phyloP scores from a whole-genome alignment of 148 eudicot species.

The Silene latifolia region DNA sequence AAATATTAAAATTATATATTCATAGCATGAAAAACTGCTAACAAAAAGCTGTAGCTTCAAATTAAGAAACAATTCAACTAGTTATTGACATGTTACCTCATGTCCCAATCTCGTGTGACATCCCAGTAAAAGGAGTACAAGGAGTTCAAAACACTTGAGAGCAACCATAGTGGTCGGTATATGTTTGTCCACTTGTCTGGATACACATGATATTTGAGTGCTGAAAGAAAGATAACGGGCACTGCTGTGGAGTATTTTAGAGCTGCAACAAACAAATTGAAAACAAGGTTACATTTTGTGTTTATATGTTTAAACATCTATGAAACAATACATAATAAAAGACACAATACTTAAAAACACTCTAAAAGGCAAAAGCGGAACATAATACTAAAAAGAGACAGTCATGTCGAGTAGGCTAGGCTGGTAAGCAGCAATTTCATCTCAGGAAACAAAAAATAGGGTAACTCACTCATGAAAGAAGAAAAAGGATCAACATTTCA shows the following conservation, averaged over 20 bases:
- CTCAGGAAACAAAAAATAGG: background rate
- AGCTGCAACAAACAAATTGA: conserved; percentile 51
- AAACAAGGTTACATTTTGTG: conserved; percentile 15
- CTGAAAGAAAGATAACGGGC: conserved; percentile 94
- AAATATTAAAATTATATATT: too few relatives aligned
- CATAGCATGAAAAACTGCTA: background rate
- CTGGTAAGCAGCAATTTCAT: background rate
- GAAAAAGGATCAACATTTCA: background rate
- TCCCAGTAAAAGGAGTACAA: conserved; percentile 98
- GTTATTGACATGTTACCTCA: conserved; percentile 55
- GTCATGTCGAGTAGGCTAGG: background rate
- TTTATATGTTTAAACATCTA: background rate
- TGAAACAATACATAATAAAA: background rate
- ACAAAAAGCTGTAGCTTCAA: background rate
- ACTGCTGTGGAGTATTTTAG: conserved; percentile 93
- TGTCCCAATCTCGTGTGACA: conserved; percentile 93
- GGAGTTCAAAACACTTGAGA: conserved; percentile 78
- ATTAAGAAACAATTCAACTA: too few relatives aligned
- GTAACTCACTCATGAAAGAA: background rate
- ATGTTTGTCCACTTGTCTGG: conserved; percentile 82
- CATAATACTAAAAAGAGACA: background rate
- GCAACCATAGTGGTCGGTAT: conserved; percentile 88
- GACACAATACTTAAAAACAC: background rate
- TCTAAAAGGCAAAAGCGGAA: background rate
- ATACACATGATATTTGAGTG: conserved; percentile 87